Evolutionary conservation across 352 stramenopile genomes (phyloP).

Genomic region (Nothophytophthora sp.): DNA sequence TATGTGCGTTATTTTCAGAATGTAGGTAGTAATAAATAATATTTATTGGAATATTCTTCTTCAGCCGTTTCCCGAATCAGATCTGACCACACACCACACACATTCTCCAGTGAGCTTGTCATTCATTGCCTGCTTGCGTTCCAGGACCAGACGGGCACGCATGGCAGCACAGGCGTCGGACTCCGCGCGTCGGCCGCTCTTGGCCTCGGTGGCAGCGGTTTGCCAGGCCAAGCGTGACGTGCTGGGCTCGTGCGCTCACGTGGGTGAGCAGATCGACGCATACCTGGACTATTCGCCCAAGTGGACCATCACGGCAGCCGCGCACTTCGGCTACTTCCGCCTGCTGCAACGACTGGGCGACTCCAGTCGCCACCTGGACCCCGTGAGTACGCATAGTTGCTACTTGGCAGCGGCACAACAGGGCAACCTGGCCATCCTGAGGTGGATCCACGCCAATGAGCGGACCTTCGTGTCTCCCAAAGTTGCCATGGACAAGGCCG

Average conservation of each 20-base stretch:
- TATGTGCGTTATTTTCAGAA: no score
- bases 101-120: no score
- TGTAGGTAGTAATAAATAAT: no score
- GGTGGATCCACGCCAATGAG: slow-evolving; percentile 9
- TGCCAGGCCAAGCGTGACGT: slow-evolving; percentile 5
- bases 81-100: no score
- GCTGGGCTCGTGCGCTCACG: slow-evolving; percentile 5
- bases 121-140: background rate
- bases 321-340: slow-evolving; percentile 13
- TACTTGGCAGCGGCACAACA: slow-evolving; percentile 9
- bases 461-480: background rate
- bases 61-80: background rate
- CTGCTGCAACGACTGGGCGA: slow-evolving; percentile 11
- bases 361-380: slow-evolving; percentile 2
- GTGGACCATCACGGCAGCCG: slow-evolving; percentile 7
- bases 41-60: background rate
- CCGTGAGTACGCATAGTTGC: slow-evolving; percentile 7
- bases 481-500: slow-evolving; percentile 15
- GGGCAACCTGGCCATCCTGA: slow-evolving; percentile 4
- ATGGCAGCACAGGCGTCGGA: background rate
- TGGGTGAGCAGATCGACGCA: slow-evolving; percentile 6
- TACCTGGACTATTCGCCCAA: slow-evolving; percentile 11
- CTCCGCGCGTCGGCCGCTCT: background rate
- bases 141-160: no score
- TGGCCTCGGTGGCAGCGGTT: slow-evolving; percentile 5